Evolutionary conservation across 148 eudicot species (phyloP), one percentile per base, ranked within the genome.

Genomic region (Rhododendron ovatum): DNA sequence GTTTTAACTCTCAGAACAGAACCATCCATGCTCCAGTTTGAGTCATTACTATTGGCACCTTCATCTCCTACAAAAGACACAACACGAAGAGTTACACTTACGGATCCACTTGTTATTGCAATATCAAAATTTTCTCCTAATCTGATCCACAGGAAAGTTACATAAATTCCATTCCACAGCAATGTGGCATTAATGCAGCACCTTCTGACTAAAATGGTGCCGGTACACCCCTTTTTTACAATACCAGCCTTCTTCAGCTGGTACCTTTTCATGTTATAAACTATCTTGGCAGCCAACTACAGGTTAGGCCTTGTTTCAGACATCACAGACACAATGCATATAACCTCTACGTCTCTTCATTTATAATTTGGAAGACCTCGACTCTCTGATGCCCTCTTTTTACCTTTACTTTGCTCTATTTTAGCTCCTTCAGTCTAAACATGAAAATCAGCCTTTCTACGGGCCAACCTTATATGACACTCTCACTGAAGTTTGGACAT

Each of bases 21-120:
- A 89, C 94, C 92, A 80, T 93, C 96, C 95, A 94, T 94, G 86
- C 92, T 91, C 94, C 98, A 93, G 84, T 94, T 91, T 74, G 95
- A 90, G 81, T 97, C 99, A 88, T 91, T 94, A 88, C 93, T 93
- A 87, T 92, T 87, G 20, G 84, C 92, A 73, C 91, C 96, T 86
- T 97, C 99, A 91, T 97, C 99, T 84, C 95, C 99, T 97, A 75
- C 78, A 85, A 26, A 71, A 30, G 20, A 53, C 81, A 83, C n/a
- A 85, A 88, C 22, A 88, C 30, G 1, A 45, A 37, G 39, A 10
- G 33, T 39, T 18, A 18, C 47, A 39, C 79, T 75, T 20, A 71
- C 4, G n/a, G 79, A 35, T 20, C 41, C 47, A 75, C 39, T 75
- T 26, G 79, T 39, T 75, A 37, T 39, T 20, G 48, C 79, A 35